Conservation (phyloP, 1,139 yeast genomes). For the Arxiozyma bovina region DNA sequence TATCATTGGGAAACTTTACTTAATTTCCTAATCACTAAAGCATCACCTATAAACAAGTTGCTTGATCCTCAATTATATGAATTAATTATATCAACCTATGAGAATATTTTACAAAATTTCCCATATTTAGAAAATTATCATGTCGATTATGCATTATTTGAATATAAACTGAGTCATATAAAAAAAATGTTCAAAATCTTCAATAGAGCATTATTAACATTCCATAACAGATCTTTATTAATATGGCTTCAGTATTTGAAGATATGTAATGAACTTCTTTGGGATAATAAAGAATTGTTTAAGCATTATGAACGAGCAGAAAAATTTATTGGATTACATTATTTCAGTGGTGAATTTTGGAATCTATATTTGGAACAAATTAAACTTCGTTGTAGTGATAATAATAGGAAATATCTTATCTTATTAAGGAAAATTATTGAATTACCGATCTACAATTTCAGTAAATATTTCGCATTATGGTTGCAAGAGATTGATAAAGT, state of each 20-base stretch:
- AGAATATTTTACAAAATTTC: slow-evolving; percentile 48
- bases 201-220: slow-evolving; percentile 40
- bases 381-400: slow-evolving; percentile 33
- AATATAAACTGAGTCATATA: slow-evolving; percentile 51
- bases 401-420: slow-evolving; percentile 35
- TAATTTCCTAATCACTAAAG: slow-evolving; percentile 19
- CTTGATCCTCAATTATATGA: slow-evolving; percentile 15
- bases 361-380: slow-evolving; percentile 55
- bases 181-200: slow-evolving; percentile 44
- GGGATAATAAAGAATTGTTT: slow-evolving; percentile 31
- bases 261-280: slow-evolving; percentile 40
- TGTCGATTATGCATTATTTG: slow-evolving; percentile 64
- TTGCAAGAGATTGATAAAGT: slow-evolving; percentile 37
- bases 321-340: slow-evolving; percentile 58
- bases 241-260: slow-evolving; percentile 67
- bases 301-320: slow-evolving; percentile 58
- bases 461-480: slow-evolving; percentile 46
- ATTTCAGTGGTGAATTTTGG: slow-evolving; percentile 67
- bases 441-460: slow-evolving; percentile 70
- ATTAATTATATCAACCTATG: slow-evolving; percentile 40
- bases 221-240: slow-evolving; percentile 41
- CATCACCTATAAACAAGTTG: slow-evolving; percentile 24
- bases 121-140: slow-evolving; percentile 75
- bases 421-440: slow-evolving; percentile 55
- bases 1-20: slow-evolving; percentile 28